Evolutionary conservation across 345 rosid species (phyloP), one percentile per base, ranked within the genome.

Genomic region (Citrus glauca): DNA sequence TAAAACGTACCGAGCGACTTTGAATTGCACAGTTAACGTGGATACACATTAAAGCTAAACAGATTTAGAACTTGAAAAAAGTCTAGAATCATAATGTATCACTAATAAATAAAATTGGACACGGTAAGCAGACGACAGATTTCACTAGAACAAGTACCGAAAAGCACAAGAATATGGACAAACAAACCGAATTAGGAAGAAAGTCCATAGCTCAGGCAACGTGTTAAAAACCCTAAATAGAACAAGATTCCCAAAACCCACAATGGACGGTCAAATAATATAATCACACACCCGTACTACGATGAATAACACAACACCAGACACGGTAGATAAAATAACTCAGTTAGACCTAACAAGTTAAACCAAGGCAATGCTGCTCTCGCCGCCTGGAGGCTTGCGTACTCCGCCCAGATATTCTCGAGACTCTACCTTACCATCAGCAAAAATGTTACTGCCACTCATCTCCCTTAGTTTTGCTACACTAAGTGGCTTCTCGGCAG

Each of bases 321-420:
- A 81, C 78, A 79, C 55, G 25, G 25, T 32, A 25, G 30, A 77
- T 79, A 62, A 79, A 83, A 80, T 66, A 65, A 82, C 65, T 48
- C 75, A 67, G 86, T 85, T 82, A 90, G 81, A 79, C 75, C 77
- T 85, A 81, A 66, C 33, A 82, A 28, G 78, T 85, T 86, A 95
- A 72, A 95, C 96, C 87, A 95, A 83, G 27, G 99, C 93, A 66
- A 95, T 93, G 92, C 91, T 95, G 84, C 97, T 91, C 85, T 95
- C 97, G 0, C 99, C 99, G 0, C 99, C 99, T 1, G 99, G 99
- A 28, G 99, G 99, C 85, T 93, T 95, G 81, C 99, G 99, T 17
- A 95, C 94, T 0, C 99, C 99, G 3, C 99, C 98, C 33, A 93
- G 79, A 88, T 88, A 93, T 89, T 95, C 99, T 76, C 97, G 86